Conservation (phyloP, 2,329 filamentous ascomycete species). For the Diaporthe vaccinii region DNA sequence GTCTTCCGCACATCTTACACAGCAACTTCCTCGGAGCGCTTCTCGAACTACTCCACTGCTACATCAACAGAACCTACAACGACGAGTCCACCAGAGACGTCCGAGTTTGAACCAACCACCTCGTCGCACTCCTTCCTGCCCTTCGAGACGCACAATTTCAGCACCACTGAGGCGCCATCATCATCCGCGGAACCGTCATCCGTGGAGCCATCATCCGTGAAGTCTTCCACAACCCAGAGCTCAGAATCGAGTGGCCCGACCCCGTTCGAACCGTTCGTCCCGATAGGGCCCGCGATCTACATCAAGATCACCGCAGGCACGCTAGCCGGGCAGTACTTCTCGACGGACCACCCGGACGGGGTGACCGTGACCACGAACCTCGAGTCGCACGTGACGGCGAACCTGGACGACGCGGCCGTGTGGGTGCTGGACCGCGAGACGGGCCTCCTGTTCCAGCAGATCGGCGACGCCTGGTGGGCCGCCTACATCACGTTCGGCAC, state of each 20-base stretch:
- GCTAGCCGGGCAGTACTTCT: background rate
- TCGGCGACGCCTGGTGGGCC: background rate
- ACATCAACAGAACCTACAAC: background rate
- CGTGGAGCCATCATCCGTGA: background rate
- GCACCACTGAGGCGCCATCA: background rate
- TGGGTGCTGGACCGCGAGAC: slow-evolving; percentile 11
- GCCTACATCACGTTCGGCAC: background rate
- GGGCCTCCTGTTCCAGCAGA: slow-evolving; percentile 6
- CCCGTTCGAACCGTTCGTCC: background rate
- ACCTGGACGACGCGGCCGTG: background rate
- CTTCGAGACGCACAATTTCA: background rate
- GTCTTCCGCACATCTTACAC: background rate
- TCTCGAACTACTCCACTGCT: background rate
- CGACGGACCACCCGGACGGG: background rate
- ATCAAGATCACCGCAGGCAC: background rate
- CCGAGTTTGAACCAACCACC: background rate
- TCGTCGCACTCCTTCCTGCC: background rate
- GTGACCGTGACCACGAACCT: background rate
- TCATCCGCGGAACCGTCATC: background rate
- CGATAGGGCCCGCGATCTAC: background rate
- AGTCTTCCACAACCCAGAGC: background rate
- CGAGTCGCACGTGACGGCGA: background rate
- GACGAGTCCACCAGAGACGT: background rate
- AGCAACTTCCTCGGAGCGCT: background rate
- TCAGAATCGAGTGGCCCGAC: background rate